These are phyloP conservation scores for Annulohypoxylon truncatum DNA, from an alignment of 2,329 filamentous ascomycete species.

Conservation along the genomic window DNA sequence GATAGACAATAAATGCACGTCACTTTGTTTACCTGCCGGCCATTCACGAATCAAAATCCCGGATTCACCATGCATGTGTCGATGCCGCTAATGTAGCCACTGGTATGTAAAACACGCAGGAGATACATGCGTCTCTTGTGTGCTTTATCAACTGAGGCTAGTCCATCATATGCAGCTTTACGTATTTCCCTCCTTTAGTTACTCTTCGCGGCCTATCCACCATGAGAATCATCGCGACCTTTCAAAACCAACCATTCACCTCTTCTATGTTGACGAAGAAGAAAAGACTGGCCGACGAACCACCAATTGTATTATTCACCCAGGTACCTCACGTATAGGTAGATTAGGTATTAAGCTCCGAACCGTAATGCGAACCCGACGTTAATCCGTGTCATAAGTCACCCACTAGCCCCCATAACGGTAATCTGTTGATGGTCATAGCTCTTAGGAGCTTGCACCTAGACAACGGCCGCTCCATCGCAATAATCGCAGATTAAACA, in stretches of 20 bases:
- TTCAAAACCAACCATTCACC: conserved; percentile 24
- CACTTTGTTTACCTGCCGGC: conserved; percentile 16
- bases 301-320: conserved; percentile 23
- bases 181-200: conserved; percentile 17
- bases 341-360: conserved; percentile 12
- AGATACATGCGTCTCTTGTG: conserved; percentile 33
- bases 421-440: conserved; percentile 49
- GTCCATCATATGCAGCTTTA: conserved; percentile 31
- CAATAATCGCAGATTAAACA: conserved; percentile 16
- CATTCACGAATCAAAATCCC: conserved; percentile 28
- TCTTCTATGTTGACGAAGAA: conserved; percentile 38
- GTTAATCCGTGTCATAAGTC: conserved; percentile 20
- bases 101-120: conserved; percentile 39
- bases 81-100: conserved; percentile 30
- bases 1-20: conserved; percentile 11
- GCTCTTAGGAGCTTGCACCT: conserved; percentile 42
- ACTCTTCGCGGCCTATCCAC: conserved; percentile 28
- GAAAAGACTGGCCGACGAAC: conserved; percentile 35
- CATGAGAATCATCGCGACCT: conserved; percentile 43
- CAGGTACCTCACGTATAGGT: conserved; percentile 6
- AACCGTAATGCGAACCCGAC: conserved; percentile 1
- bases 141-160: conserved; percentile 38
- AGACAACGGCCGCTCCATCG: conserved; percentile 40
- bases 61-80: conserved; percentile 23
- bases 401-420: conserved; percentile 42